Conservation (phyloP, 1,139 yeast genomes). For the Suhomyces guaymorum region DNA sequence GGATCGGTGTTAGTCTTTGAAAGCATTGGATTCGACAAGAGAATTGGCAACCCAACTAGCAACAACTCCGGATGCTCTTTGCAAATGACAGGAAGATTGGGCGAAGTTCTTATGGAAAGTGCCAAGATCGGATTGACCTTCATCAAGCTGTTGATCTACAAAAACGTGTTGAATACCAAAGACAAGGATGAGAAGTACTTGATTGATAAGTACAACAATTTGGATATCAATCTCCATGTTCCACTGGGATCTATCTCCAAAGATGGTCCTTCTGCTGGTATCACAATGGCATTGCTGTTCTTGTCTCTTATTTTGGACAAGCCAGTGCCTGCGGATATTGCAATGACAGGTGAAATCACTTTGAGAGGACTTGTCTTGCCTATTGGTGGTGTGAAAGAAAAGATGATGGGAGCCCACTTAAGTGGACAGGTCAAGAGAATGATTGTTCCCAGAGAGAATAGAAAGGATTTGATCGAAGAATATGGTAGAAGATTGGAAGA, state of each 20-base stretch:
- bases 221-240: conserved; percentile 80
- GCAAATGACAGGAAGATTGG: conserved; percentile 78
- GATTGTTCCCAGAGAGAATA: conserved; percentile 68
- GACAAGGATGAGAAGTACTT: conserved; percentile 28
- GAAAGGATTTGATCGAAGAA: conserved; percentile 69
- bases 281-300: conserved; percentile 82
- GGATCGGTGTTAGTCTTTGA: conserved; percentile 85
- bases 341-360: conserved; percentile 95
- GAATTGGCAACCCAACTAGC: conserved; percentile 21
- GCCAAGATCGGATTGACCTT: conserved; percentile 78
- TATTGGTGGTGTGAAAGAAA: conserved; percentile 88
- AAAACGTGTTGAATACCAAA: conserved; percentile 31
- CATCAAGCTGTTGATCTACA: conserved; percentile 59
- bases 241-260: conserved; percentile 88
- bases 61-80: conserved; percentile 47
- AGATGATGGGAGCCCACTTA: conserved; percentile 80
- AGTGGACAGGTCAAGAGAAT: conserved; percentile 63
- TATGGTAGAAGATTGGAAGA: conserved; percentile 41
- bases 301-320: conserved; percentile 68
- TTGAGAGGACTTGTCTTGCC: conserved; percentile 83
- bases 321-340: conserved; percentile 68
- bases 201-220: conserved; percentile 47
- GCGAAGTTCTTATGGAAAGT: conserved; percentile 80
- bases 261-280: conserved; percentile 95
- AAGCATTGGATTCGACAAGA: conserved; percentile 56